Conservation (phyloP, 192 early-diverging fungal species). For the Lunasporangiospora selenospora region DNA sequence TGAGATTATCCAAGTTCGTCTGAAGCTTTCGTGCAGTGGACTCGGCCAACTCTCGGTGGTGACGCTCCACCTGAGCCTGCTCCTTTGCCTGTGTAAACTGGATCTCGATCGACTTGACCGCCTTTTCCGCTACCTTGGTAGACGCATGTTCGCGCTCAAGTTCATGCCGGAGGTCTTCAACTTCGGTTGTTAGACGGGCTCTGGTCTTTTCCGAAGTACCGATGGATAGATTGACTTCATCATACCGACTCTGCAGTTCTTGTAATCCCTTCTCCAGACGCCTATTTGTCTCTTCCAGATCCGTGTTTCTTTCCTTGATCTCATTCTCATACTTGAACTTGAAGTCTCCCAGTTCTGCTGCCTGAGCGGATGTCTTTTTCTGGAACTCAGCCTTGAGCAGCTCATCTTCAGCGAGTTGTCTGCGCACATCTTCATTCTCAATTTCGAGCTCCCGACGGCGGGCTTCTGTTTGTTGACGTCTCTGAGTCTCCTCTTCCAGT, state of each 20-base stretch:
- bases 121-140: constrained; percentile 68
- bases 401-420: constrained; percentile 35
- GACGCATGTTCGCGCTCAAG: constrained; percentile 77
- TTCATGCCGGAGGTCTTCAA: constrained; percentile 79
- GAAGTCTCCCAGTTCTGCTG: constrained; percentile 71
- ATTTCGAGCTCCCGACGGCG: constrained; percentile 38
- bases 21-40: constrained; percentile 67
- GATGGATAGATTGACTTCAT: constrained; percentile 61
- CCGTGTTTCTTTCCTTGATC: constrained; percentile 27
- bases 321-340: constrained; percentile 62
- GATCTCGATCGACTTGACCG: constrained; percentile 64
- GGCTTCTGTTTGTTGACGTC: constrained; percentile 36
- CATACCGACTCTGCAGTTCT: constrained; percentile 32
- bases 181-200: constrained; percentile 67
- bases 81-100: constrained; percentile 60
- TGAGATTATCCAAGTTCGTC: constrained; percentile 58
- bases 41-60: constrained; percentile 65
- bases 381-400: constrained; percentile 41
- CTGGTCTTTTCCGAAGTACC: constrained; percentile 77
- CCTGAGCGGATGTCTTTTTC: constrained; percentile 23
- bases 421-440: constrained; percentile 32
- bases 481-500: constrained; percentile 40
- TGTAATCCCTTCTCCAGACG: constrained; percentile 41
- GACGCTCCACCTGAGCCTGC: constrained; percentile 63
- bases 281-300: constrained; percentile 56